Base-by-base conservation (phyloP, 2,329 filamentous ascomycete species). In the Microdochium paspali region DNA sequence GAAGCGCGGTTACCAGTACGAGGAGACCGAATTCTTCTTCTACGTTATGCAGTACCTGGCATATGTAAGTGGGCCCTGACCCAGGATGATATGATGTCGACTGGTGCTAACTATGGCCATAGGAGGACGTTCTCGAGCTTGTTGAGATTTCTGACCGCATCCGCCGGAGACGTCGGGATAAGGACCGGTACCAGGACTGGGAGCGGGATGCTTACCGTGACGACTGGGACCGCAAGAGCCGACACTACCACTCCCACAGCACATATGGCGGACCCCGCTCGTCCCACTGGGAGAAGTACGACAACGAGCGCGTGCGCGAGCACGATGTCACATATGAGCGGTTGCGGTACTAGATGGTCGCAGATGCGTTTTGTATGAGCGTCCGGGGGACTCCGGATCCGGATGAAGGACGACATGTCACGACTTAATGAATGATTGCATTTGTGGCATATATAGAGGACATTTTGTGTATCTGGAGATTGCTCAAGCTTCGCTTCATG, bases 1-100 rank as follows among this genome's bases (percentile, higher is more conserved):
- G 56, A 75, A 85, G 58, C 70, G 84, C 60, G 88, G 88, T 2
- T 97, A 95, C 65, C 82, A 87, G 50, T 97, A 84, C 60, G 89
- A 96, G 62, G 90, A 97, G 73, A 93, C 88, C 0, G 85, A 89
- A 47, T 80, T 77, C 52, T 94, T 89, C 66, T 97, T 87, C 67
- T 97, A 96, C 65, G 81, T 97, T 43, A 91, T 95, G 72, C 82
- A 91, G 53, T 96, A 95, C 64, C 74, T 98, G 46, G 74, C 77
- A 68, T 90, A 93, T 61, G 90, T 95, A 74, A 77, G 89, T 80
- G 39, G 40, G 42, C 7, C 21, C 13, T 20, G 18, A 20, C 13
- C 32, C 21, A 6, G 5, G 13, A 26, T 48, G 30, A 18, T 24
- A 23, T 28, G 20, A 13, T 31, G 25, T 6, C 20, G 40, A 49